Percentiles rank a stretch among this genome's conserved stretches.
Conservation (phyloP, 1,284 basidiomycete species). For the Lignosus rhinocerotis region DNA sequence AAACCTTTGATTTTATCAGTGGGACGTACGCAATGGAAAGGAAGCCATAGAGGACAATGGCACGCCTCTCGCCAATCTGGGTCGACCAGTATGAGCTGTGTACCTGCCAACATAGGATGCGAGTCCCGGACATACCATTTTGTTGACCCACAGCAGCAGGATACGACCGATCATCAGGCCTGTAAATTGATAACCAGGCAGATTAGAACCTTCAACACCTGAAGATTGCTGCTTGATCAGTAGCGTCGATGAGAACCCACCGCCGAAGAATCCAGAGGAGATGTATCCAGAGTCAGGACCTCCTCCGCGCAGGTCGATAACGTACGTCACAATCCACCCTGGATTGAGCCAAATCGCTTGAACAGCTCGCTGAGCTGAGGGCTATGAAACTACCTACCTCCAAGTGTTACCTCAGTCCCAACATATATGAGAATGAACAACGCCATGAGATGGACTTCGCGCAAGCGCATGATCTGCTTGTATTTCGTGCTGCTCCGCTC, state of each 20-base stretch:
- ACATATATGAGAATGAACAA: slow-evolving; percentile 49
- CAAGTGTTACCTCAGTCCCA: slow-evolving; percentile 49
- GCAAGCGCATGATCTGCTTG: slow-evolving; percentile 39
- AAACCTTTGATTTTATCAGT: background rate
- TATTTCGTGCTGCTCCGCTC: slow-evolving; percentile 35
- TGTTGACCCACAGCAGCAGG: slow-evolving; percentile 50
- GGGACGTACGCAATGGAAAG: slow-evolving; percentile 38
- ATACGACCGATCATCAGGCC: slow-evolving; percentile 48
- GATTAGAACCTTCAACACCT: background rate
- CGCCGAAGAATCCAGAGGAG: slow-evolving; percentile 52
- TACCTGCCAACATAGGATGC: background rate
- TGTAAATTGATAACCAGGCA: slow-evolving; percentile 3
- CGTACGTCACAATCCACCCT: slow-evolving; percentile 57
- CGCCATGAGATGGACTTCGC: slow-evolving; percentile 43
- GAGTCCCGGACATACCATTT: slow-evolving; percentile 35
- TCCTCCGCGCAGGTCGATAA: slow-evolving; percentile 46
- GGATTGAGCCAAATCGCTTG: too few species aligned
- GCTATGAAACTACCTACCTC: slow-evolving; percentile 32
- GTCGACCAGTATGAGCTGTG: background rate
- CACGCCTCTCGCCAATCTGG: slow-evolving; percentile 44
- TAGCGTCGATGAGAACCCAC: slow-evolving; percentile 27
- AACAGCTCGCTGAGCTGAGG: background rate
- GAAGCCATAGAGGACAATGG: slow-evolving; percentile 39
- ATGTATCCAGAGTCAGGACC: slow-evolving; percentile 52
- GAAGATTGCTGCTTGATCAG: background rate